Evolutionary conservation across 23 red algal species (phyloP).

Genomic region (Gracilariopsis chorda): DNA sequence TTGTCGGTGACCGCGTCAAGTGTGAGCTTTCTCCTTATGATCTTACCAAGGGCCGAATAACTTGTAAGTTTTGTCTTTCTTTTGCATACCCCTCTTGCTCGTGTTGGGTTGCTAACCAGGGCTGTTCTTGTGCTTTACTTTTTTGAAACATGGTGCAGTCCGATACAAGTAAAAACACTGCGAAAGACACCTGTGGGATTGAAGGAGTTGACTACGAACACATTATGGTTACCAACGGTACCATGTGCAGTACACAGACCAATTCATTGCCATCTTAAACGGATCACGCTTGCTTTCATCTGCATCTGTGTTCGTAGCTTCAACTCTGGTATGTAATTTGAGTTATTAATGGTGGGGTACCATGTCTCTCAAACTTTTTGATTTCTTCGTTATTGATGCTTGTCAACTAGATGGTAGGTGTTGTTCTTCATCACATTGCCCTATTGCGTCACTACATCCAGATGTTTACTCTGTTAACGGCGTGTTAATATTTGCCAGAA

Average conservation of each 20-base stretch:
- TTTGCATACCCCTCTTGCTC: neutral
- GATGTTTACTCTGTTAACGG: too few species aligned
- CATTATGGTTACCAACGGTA: neutral
- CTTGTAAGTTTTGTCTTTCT: slow-evolving; percentile 43
- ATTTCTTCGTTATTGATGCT: too few species aligned
- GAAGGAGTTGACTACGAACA: neutral
- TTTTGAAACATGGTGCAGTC: slow-evolving; percentile 22
- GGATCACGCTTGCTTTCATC: neutral
- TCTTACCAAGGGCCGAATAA: slow-evolving; percentile 88
- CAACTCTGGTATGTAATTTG: neutral
- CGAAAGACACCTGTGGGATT: neutral
- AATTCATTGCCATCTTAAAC: neutral
- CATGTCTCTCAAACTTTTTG: too few species aligned
- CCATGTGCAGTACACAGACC: too few species aligned
- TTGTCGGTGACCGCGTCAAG: slow-evolving; percentile 90
- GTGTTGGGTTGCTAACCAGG: neutral
- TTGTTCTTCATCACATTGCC: too few species aligned
- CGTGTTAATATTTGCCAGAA: too few species aligned
- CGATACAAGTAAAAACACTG: slow-evolving; percentile 54
- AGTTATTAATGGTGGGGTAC: too few species aligned
- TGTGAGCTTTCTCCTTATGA: slow-evolving; percentile 94
- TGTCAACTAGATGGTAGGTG: too few species aligned
- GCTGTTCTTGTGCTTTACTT: neutral
- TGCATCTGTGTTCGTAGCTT: neutral
- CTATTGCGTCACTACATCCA: too few species aligned